Evolutionary conservation across 768 basidiomycete species (phyloP).

Genomic region (Russula lepida): DNA sequence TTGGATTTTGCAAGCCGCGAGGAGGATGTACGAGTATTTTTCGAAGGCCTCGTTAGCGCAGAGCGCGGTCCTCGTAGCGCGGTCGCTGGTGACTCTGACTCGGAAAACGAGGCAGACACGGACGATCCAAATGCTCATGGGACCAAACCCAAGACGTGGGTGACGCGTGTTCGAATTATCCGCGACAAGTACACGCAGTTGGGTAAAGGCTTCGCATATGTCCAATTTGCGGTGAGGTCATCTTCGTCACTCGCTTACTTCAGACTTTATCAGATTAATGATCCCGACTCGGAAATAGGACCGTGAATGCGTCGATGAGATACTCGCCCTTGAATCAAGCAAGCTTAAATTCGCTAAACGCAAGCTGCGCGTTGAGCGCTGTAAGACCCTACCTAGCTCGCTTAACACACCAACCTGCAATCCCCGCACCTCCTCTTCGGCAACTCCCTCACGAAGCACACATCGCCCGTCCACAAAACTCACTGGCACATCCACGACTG

Average conservation of each 20-base stretch:
- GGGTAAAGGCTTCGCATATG: conserved; percentile 93
- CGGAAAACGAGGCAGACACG: conserved; percentile 25
- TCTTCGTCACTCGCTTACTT: neutral
- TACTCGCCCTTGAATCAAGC: conserved; percentile 67
- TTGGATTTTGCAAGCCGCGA: conserved; percentile 89
- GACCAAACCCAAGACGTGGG: conserved; percentile 48
- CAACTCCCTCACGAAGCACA: conserved; percentile 10
- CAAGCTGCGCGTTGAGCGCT: conserved; percentile 83
- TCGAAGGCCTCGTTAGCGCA: conserved; percentile 63
- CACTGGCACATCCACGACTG: conserved; percentile 15
- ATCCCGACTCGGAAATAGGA: conserved; percentile 44
- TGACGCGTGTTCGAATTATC: conserved; percentile 78
- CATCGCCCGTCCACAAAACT: conserved; percentile 5
- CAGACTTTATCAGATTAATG: neutral
- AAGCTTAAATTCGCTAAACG: conserved; percentile 91
- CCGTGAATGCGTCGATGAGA: conserved; percentile 84
- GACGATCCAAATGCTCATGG: conserved; percentile 26
- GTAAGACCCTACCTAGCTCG: conserved; percentile 60
- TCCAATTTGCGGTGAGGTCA: conserved; percentile 69
- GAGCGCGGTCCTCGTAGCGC: conserved; percentile 56
- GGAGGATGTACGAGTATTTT: conserved; percentile 80
- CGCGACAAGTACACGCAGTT: conserved; percentile 87
- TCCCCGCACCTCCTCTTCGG: conserved; percentile 22
- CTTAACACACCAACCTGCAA: conserved; percentile 13
- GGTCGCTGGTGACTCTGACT: conserved; percentile 23